Percentiles rank a stretch among this genome's conserved stretches.
phyloP scores from a whole-genome alignment of 192 early-diverging fungal species.

The Umbelopsis sp. region DNA sequence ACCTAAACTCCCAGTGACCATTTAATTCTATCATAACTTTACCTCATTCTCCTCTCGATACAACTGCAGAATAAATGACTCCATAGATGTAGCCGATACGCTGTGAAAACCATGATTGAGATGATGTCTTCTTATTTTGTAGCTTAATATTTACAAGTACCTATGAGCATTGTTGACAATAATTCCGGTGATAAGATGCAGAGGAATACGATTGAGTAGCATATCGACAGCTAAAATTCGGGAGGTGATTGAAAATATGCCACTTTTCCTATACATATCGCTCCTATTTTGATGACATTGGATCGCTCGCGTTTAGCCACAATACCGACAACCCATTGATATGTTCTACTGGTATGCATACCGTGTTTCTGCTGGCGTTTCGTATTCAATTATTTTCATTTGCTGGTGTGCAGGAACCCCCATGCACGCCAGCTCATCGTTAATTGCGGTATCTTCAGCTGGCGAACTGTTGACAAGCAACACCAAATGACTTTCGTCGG shows the following conservation, averaged over 20 bases:
- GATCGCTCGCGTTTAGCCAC: conserved; percentile 23
- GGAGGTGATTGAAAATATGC: conserved; percentile 84
- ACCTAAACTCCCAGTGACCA: neutral
- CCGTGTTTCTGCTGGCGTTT: conserved; percentile 62
- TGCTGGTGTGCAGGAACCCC: conserved; percentile 42
- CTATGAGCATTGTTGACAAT: conserved; percentile 86
- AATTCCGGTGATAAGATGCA: conserved; percentile 78
- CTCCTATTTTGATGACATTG: conserved; percentile 43
- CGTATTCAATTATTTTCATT: conserved; percentile 54
- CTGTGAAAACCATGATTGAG: conserved; percentile 32
- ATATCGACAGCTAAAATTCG: conserved; percentile 91
- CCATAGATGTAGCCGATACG: conserved; percentile 77
- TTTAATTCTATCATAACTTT: neutral
- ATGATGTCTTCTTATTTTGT: no score
- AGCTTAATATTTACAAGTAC: conserved; percentile 33
- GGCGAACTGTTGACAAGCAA: conserved; percentile 74
- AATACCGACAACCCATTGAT: neutral
- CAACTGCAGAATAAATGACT: conserved; percentile 88
- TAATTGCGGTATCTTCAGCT: conserved; percentile 55
- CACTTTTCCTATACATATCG: conserved; percentile 78
- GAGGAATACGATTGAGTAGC: conserved; percentile 76
- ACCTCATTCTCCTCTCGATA: conserved; percentile 77
- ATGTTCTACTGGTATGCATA: conserved; percentile 15
- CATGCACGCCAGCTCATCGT: conserved; percentile 51
- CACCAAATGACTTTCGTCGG: conserved; percentile 71